Evolutionary conservation across 768 basidiomycete species (phyloP), one percentile per base, ranked within the genome.

Genomic region (Boletellus sp.): DNA sequence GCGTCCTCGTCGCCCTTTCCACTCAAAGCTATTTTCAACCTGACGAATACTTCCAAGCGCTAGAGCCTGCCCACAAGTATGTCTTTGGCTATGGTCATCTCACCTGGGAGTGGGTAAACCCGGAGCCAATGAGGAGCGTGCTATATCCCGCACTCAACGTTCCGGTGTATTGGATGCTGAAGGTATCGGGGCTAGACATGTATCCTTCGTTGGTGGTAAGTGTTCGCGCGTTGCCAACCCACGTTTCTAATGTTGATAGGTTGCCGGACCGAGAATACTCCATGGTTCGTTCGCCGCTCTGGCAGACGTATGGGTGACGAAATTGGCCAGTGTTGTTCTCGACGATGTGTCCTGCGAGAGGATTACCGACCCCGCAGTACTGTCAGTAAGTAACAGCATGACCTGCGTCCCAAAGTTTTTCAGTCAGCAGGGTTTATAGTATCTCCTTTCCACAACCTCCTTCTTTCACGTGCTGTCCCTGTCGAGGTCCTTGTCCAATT

Each of bases 41-140:
- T 9, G 96, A 99, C 68, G 96, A 98, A 69, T 95, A 89, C 68
- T 97, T 87, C 60, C 96, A 99, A 64, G 80, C 93, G 6, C 77
- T 98, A 38, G 96, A 99, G 64, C 87, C 90, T 40, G 96, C 96
- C 0, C 89, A 98, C 66, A 77, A 76, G 48, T 70, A 84, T 37
- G 90, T 96, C 43, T 98, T 91, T 65, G 93, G 94, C 40, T 92
- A 92, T 69, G 95, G 94, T 2, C 78, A 85, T 57, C 74, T 93
- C 36, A 97, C 94, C 20, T 99, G 96, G 96, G 96, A 99, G 73
- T 99, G 96, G 96, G 70, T 78, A 38, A 70, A 77, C 43, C 70
- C 76, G 19, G 66, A 65, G 13, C 90, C 91, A 6, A 84, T 94
- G 59, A 80, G 92, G 45, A 89, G 86, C 61, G 79, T 91, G 52